phyloP scores from a whole-genome alignment of 805 yeast species.

The Brettanomyces bruxellensis region DNA sequence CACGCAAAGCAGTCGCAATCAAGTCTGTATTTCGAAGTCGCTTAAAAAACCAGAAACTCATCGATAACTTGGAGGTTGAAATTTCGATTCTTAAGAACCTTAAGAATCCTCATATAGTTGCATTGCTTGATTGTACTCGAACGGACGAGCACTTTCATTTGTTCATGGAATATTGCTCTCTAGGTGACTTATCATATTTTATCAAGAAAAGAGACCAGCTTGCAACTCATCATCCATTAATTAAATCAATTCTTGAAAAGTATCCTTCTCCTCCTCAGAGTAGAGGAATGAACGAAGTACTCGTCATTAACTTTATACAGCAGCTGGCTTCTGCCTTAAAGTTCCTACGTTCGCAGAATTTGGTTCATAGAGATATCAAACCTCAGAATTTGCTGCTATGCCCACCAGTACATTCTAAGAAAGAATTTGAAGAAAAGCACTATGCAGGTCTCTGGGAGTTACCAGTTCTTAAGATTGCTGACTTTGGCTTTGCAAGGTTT shows the following conservation, averaged over 20 bases:
- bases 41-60: constrained; percentile 73
- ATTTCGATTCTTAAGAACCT: constrained; percentile 80
- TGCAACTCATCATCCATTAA: constrained; percentile 65
- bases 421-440: constrained; percentile 45
- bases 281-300: constrained; percentile 69
- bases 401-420: constrained; percentile 66
- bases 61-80: constrained; percentile 89
- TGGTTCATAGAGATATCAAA: constrained; percentile 92
- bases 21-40: constrained; percentile 80
- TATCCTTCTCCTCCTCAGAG: constrained; percentile 75
- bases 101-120: constrained; percentile 90
- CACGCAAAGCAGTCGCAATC: constrained; percentile 67
- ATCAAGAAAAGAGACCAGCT: constrained; percentile 70
- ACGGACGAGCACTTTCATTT: constrained; percentile 72
- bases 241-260: constrained; percentile 63
- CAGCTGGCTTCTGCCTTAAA: constrained; percentile 80
- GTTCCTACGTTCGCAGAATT: constrained; percentile 71
- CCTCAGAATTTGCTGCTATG: constrained; percentile 83
- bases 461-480: constrained; percentile 90
- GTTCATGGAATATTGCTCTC: constrained; percentile 92
- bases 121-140: constrained; percentile 72
- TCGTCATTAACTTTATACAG: constrained; percentile 77
- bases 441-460: constrained; percentile 80
- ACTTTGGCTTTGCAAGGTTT: constrained; percentile 94
- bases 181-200: constrained; percentile 88